phyloP scores from a whole-genome alignment of 495 filamentous ascomycete genomes.

The Talaromyces adpressus region DNA sequence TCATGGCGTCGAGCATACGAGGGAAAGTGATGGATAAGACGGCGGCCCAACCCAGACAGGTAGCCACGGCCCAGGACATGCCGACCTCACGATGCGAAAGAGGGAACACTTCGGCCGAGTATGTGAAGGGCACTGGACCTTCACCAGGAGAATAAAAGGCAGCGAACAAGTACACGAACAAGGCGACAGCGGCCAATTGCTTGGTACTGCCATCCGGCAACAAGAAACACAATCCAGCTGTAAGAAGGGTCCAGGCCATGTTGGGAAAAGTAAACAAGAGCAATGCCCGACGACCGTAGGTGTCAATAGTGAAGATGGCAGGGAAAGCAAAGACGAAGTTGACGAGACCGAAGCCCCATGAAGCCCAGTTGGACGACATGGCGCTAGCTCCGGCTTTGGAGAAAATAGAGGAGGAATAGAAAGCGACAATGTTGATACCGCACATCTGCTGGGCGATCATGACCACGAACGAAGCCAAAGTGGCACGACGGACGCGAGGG shows the following conservation, averaged over 20 bases:
- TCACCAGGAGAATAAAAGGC: constrained; percentile 65
- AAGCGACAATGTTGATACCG: constrained; percentile 58
- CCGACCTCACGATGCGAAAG: constrained; percentile 66
- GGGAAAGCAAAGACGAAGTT: constrained; percentile 54
- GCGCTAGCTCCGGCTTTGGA: constrained; percentile 39
- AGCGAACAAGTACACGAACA: constrained; percentile 62
- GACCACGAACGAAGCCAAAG: constrained; percentile 55
- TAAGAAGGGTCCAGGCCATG: constrained; percentile 42
- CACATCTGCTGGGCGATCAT: constrained; percentile 63
- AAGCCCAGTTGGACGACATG: constrained; percentile 41
- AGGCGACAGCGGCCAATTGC: constrained; percentile 47
- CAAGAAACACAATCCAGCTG: constrained; percentile 38
- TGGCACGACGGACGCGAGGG: constrained; percentile 60
- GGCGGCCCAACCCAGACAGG: constrained; percentile 66
- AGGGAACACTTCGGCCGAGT: constrained; percentile 77
- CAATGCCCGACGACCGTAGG: constrained; percentile 40
- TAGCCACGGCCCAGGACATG: constrained; percentile 71
- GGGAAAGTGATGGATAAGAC: constrained; percentile 67
- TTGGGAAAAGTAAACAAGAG: constrained; percentile 46
- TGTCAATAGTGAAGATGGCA: constrained; percentile 44
- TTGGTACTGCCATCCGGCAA: constrained; percentile 31
- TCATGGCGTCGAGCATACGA: constrained; percentile 51
- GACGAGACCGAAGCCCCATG: constrained; percentile 49
- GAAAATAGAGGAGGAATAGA: constrained; percentile 65
- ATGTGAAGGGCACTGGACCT: constrained; percentile 66